A percentile compares a stretch with the other conserved stretches of the same genome.
Conservation (phyloP, 1,284 basidiomycete species). For the Fomitopsis schrenkii region DNA sequence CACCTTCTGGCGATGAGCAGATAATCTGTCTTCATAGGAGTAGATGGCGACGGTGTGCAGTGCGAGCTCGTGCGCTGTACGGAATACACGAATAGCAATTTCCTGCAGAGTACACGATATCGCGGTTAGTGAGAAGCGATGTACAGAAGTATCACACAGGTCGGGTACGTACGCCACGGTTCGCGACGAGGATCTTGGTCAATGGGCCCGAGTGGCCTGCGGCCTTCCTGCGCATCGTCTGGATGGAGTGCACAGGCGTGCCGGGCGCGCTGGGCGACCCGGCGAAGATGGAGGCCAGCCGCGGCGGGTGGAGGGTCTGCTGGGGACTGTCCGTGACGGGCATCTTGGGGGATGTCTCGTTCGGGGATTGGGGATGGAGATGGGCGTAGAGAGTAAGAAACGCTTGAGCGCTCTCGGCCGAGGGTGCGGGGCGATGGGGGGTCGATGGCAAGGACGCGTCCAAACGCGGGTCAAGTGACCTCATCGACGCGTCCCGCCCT, state of each 20-base stretch:
- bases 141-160: neutral
- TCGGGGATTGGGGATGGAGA: neutral
- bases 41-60: constrained; percentile 99
- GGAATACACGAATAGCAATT: constrained; percentile 99
- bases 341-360: constrained; percentile 10
- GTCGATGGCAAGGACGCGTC: constrained; percentile 5
- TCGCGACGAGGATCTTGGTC: constrained; percentile 93
- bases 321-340: constrained; percentile 25
- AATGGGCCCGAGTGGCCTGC: constrained; percentile 89
- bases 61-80: constrained; percentile 97
- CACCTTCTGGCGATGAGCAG: constrained; percentile 96
- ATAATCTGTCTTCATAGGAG: constrained; percentile 95
- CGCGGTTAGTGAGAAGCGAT: constrained; percentile 1
- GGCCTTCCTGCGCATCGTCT: constrained; percentile 87
- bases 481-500: constrained; percentile 2
- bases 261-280: constrained; percentile 70
- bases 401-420: neutral
- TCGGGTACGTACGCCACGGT: constrained; percentile 70
- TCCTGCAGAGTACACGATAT: constrained; percentile 51
- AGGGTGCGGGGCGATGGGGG: neutral
- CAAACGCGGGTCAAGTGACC: constrained; percentile 7
- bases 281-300: constrained; percentile 67
- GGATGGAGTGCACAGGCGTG: constrained; percentile 84
- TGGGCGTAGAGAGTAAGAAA: neutral
- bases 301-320: constrained; percentile 59